phyloP scores from a whole-genome alignment of 768 basidiomycete species.

The Leucocoprinus leucothites region DNA sequence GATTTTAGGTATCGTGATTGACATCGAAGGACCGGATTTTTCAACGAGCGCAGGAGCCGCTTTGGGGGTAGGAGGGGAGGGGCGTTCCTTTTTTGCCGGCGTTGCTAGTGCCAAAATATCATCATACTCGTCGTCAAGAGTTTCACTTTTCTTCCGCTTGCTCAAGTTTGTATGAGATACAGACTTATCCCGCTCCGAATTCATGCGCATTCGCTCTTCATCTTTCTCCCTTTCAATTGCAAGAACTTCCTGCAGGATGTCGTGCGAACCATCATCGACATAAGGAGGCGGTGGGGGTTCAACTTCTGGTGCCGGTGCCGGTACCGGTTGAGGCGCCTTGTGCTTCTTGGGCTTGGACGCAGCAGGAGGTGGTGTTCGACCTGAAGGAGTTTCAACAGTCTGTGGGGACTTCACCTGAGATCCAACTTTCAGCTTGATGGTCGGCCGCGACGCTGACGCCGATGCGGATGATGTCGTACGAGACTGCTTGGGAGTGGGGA shows the following conservation, averaged over 20 bases:
- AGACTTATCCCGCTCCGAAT: constrained; percentile 35
- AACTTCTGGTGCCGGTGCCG: constrained; percentile 25
- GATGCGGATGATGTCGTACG: constrained; percentile 10
- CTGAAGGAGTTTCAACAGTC: constrained; percentile 23
- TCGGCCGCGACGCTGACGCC: constrained; percentile 44
- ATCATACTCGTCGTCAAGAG: constrained; percentile 34
- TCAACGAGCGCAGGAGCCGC: background rate
- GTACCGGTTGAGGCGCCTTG: constrained; percentile 32
- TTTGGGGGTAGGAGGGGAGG: constrained; percentile 36
- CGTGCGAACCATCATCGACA: constrained; percentile 79
- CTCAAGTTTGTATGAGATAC: constrained; percentile 37
- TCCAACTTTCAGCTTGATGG: constrained; percentile 67
- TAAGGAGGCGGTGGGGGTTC: constrained; percentile 67
- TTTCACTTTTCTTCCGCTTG: constrained; percentile 55
- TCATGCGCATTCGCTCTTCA: constrained; percentile 47
- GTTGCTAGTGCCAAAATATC: constrained; percentile 62
- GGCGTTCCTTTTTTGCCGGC: constrained; percentile 57
- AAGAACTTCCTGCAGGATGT: constrained; percentile 77
- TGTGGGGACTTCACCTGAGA: constrained; percentile 33
- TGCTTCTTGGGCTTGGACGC: constrained; percentile 31
- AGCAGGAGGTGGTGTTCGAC: constrained; percentile 30
- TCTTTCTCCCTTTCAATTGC: constrained; percentile 72
- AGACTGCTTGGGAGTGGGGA: constrained; percentile 34
- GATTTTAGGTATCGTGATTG: constrained; percentile 10
- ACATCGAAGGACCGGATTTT: constrained; percentile 15